phyloP scores from a whole-genome alignment of 1,139 yeast species.

The Yamadazyma epiphylla region DNA sequence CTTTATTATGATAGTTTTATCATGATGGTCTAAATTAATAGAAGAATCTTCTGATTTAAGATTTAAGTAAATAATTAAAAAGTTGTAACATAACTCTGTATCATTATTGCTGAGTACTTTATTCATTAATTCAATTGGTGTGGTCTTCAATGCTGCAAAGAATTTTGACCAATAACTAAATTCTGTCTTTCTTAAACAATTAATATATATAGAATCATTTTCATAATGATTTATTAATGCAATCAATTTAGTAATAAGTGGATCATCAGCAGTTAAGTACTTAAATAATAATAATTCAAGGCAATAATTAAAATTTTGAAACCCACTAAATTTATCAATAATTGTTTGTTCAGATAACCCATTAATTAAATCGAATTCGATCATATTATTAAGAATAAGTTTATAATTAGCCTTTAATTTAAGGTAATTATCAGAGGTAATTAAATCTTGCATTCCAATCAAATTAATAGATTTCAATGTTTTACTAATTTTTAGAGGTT shows the following conservation, averaged over 20 bases:
- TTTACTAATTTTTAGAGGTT: conserved; percentile 24
- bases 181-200: conserved; percentile 44
- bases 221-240: conserved; percentile 26
- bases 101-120: conserved; percentile 26
- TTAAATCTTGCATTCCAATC: conserved; percentile 30
- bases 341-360: conserved; percentile 15
- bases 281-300: conserved; percentile 38
- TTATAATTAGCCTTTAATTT: conserved; percentile 27
- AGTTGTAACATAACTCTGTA: conserved; percentile 41
- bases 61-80: conserved; percentile 39
- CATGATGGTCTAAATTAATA: conserved; percentile 22
- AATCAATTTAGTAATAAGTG: conserved; percentile 20
- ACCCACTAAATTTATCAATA: conserved; percentile 22
- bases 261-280: conserved; percentile 20
- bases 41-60: conserved; percentile 28
- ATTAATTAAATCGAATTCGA: conserved; percentile 35
- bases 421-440: conserved; percentile 18
- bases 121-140: conserved; percentile 39
- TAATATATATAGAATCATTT: conserved; percentile 30
- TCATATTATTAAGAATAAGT: conserved; percentile 34
- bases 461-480: conserved; percentile 19
- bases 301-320: conserved; percentile 34
- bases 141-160: conserved; percentile 29
- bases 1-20: conserved; percentile 29
- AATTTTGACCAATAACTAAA: conserved; percentile 37